Conservation (phyloP, 2,329 filamentous ascomycete genomes). For the Grosmannia clavigera region DNA sequence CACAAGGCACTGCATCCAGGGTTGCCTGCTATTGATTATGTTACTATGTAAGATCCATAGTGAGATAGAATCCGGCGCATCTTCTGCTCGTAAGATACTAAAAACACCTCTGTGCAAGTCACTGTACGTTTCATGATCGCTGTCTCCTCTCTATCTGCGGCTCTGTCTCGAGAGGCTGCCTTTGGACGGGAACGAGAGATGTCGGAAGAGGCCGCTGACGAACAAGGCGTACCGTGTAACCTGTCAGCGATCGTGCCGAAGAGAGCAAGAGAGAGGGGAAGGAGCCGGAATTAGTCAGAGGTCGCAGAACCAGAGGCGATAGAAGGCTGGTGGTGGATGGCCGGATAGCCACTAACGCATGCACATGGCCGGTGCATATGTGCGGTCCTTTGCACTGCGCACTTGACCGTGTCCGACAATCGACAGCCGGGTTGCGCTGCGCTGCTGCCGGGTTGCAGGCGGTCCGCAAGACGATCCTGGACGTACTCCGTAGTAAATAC, state of each 20-base stretch:
- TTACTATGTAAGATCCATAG: background rate
- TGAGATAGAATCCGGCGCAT: background rate
- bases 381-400: background rate
- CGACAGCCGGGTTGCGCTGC: too few species aligned
- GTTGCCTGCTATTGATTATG: background rate
- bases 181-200: too few species aligned
- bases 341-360: background rate
- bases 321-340: background rate
- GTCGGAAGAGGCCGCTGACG: too few species aligned
- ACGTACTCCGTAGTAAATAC: too few species aligned
- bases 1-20: background rate
- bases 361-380: background rate
- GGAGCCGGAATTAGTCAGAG: background rate
- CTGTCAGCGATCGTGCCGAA: too few species aligned
- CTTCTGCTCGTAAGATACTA: background rate
- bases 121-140: background rate
- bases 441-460: too few species aligned
- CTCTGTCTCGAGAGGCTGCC: background rate
- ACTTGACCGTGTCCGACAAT: background rate
- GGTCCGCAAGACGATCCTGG: background rate
- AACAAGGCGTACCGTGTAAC: too few species aligned
- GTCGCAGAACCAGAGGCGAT: background rate
- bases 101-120: background rate
- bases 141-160: background rate
- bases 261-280: too few species aligned